Conservation (phyloP, 2,329 filamentous ascomycete species). For the Aspergillus vadensis region DNA sequence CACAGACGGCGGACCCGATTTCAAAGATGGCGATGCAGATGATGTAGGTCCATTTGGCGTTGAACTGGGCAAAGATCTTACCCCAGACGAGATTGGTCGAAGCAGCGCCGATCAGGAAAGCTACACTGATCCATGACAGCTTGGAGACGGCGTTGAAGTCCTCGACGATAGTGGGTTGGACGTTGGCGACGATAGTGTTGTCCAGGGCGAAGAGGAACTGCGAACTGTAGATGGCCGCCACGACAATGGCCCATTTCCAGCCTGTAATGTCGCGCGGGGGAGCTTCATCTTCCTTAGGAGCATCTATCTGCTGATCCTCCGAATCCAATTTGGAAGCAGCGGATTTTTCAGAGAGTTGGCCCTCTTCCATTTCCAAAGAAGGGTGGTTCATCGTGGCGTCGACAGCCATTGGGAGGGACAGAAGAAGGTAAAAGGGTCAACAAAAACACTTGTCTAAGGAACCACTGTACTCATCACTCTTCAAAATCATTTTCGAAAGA, state of each 20-base stretch:
- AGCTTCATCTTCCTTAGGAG: background rate
- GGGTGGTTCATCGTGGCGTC: background rate
- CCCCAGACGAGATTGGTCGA: conserved; percentile 11
- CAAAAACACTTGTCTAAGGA: no score
- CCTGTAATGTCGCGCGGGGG: background rate
- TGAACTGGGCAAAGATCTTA: conserved; percentile 30
- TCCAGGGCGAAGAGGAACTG: background rate
- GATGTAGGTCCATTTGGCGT: conserved; percentile 37
- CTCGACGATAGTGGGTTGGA: conserved; percentile 11
- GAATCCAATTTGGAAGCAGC: background rate
- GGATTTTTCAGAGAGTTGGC: background rate
- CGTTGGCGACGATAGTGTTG: conserved; percentile 8
- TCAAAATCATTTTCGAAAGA: no score
- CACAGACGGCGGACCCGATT: conserved; percentile 12
- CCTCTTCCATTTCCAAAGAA: background rate
- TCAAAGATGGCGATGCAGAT: conserved; percentile 5
- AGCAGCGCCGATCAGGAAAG: conserved; percentile 15
- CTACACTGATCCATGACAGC: conserved; percentile 30
- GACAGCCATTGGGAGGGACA: background rate
- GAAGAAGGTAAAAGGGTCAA: no score
- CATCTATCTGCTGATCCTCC: background rate
- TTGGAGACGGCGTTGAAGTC: conserved; percentile 2
- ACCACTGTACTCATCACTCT: no score
- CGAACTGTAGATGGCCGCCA: conserved; percentile 9
- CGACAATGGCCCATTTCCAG: conserved; percentile 10